A percentile compares a stretch with the other conserved stretches of the same genome.
phyloP scores from a whole-genome alignment of 495 filamentous ascomycete genomes.

The Trypethelium eluteriae region DNA sequence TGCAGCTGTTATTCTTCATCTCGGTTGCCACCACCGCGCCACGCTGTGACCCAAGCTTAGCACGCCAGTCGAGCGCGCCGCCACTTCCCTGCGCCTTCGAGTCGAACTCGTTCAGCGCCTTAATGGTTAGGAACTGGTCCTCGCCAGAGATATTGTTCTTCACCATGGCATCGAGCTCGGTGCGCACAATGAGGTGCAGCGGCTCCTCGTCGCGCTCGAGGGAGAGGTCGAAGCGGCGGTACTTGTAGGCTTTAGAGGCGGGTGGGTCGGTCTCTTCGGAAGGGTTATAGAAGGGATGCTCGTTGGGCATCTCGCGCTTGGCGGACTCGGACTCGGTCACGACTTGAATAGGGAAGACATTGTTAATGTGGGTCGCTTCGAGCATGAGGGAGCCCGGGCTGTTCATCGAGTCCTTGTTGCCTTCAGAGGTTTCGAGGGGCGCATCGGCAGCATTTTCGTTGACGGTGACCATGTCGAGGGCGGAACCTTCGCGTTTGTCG shows the following conservation, averaged over 20 bases:
- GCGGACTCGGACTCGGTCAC: conserved; percentile 68
- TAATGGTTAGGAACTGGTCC: conserved; percentile 82
- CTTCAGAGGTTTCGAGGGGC: conserved; percentile 79
- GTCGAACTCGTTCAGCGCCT: conserved; percentile 98
- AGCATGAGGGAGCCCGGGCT: conserved; percentile 81
- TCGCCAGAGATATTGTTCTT: conserved; percentile 85
- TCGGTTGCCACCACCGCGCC: conserved; percentile 97
- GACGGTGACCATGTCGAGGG: conserved; percentile 93
- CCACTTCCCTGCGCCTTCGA: conserved; percentile 91
- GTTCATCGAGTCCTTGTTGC: conserved; percentile 92
- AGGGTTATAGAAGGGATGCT: conserved; percentile 96
- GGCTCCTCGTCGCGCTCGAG: conserved; percentile 87
- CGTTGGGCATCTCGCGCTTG: conserved; percentile 74
- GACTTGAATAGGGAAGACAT: conserved; percentile 94
- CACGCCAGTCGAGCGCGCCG: conserved; percentile 90
- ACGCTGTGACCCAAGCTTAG: conserved; percentile 83
- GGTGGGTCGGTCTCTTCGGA: conserved; percentile 85
- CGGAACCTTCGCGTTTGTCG: conserved; percentile 90
- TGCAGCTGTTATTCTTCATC: conserved; percentile 99
- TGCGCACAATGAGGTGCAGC: conserved; percentile 82
- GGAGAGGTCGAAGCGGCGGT: conserved; percentile 90
- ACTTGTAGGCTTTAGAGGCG: conserved; percentile 95
- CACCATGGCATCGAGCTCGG: conserved; percentile 90
- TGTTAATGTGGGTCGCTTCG: conserved; percentile 98
- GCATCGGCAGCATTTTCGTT: conserved; percentile 99